A percentile compares a stretch with the other conserved stretches of the same genome.
phyloP scores from a whole-genome alignment of 1,139 yeast genomes.

The Debaryomyces sp. region DNA sequence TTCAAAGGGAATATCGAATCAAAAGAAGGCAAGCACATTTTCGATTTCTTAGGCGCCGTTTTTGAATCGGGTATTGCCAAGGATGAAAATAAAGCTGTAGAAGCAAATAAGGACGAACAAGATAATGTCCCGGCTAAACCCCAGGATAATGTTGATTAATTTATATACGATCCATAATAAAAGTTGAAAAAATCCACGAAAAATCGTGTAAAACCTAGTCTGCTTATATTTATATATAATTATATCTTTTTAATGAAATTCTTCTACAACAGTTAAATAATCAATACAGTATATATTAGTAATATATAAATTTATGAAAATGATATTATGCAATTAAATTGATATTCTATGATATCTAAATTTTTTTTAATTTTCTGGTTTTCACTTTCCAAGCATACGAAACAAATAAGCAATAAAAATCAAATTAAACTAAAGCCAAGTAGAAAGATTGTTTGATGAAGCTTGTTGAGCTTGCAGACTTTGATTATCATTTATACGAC shows the following conservation, averaged over 20 bases:
- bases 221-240: not conserved
- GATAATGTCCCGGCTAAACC: constrained; percentile 9
- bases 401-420: constrained; percentile 6
- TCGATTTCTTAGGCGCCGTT: constrained; percentile 73
- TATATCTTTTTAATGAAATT: not conserved
- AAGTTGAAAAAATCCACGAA: not conserved
- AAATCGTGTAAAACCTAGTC: too few species aligned
- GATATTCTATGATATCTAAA: constrained; percentile 7
- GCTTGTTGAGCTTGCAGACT: constrained; percentile 5
- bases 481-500: constrained; percentile 9
- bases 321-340: constrained; percentile 6
- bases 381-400: constrained; percentile 1
- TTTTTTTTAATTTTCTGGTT: not conserved
- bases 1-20: constrained; percentile 43
- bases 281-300: constrained; percentile 1
- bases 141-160: constrained; percentile 19
- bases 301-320: constrained; percentile 1
- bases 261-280: not conserved
- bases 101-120: constrained; percentile 4
- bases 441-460: constrained; percentile 10
- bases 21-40: constrained; percentile 50
- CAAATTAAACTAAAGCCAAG: constrained; percentile 14
- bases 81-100: constrained; percentile 5
- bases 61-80: constrained; percentile 32
- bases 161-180: not conserved